phyloP scores from a whole-genome alignment of 2,329 filamentous ascomycete genomes.

The Microsporum audouinii region DNA sequence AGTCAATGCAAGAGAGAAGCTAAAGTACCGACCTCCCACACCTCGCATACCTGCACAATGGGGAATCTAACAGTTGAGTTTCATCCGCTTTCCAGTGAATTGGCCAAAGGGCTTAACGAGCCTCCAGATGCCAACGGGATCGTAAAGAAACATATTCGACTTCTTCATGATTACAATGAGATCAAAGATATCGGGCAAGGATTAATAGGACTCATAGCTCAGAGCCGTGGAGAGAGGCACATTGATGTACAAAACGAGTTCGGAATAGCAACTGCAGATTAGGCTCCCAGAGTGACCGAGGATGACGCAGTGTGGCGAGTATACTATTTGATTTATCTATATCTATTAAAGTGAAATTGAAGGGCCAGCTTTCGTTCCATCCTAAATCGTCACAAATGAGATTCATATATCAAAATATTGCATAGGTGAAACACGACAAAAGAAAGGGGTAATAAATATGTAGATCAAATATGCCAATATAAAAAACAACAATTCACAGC shows the following conservation, averaged over 20 bases:
- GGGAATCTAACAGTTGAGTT: slow-evolving; percentile 6
- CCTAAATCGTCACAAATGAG: background rate
- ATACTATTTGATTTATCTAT: slow-evolving; percentile 2
- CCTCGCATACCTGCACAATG: background rate
- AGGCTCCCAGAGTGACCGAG: slow-evolving; percentile 6
- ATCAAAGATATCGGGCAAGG: slow-evolving; percentile 57
- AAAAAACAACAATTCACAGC: background rate
- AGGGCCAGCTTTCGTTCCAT: background rate
- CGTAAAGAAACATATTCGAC: slow-evolving; percentile 51
- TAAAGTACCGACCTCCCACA: slow-evolving; percentile 21
- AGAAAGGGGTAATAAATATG: background rate
- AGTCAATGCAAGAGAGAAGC: slow-evolving; percentile 23
- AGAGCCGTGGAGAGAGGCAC: slow-evolving; percentile 48
- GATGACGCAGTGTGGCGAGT: background rate
- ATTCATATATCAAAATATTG: slow-evolving; percentile 1
- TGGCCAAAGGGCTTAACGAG: background rate
- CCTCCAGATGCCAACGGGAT: slow-evolving; percentile 39
- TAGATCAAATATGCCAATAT: background rate
- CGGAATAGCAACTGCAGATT: slow-evolving; percentile 30
- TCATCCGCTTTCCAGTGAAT: slow-evolving; percentile 4
- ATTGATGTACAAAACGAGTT: slow-evolving; percentile 32
- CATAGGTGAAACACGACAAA: background rate
- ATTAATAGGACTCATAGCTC: slow-evolving; percentile 55
- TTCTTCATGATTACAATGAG: slow-evolving; percentile 60
- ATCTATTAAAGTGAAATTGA: background rate